Conservation (phyloP, 2,329 filamentous ascomycete genomes). For the Neofusicoccum kwambonambiense region DNA sequence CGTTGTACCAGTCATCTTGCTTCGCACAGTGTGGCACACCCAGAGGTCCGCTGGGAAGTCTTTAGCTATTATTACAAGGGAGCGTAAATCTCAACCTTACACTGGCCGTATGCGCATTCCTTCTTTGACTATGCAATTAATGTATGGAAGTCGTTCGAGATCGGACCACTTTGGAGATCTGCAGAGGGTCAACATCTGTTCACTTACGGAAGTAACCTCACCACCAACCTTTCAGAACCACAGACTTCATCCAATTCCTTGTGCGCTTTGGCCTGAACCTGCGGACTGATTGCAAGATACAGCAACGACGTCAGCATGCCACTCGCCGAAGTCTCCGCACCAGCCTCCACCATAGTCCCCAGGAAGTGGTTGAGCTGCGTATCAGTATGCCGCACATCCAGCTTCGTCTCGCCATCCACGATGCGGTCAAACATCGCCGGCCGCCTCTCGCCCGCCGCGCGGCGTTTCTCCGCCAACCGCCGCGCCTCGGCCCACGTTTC, state of each 20-base stretch:
- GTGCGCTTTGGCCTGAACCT: conserved; percentile 29
- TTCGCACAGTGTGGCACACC: conserved; percentile 26
- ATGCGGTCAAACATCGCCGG: conserved; percentile 20
- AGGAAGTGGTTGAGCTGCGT: conserved; percentile 39
- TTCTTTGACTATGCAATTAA: conserved; percentile 34
- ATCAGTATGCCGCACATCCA: conserved; percentile 17
- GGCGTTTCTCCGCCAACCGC: conserved; percentile 17
- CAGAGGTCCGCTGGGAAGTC: conserved; percentile 14
- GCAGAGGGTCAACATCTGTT: conserved; percentile 18
- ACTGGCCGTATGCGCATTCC: conserved; percentile 35
- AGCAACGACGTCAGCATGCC: conserved; percentile 37
- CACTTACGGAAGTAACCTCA: not conserved
- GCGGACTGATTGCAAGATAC: conserved; percentile 28
- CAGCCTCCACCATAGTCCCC: conserved; percentile 36
- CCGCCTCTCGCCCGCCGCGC: conserved; percentile 19
- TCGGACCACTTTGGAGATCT: conserved; percentile 31
- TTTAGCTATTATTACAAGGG: not conserved
- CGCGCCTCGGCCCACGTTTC: conserved; percentile 20
- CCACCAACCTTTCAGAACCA: conserved; percentile 1
- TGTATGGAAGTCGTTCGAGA: conserved; percentile 31
- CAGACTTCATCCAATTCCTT: conserved; percentile 27
- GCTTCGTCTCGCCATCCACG: conserved; percentile 15
- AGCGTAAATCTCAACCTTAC: conserved; percentile 21
- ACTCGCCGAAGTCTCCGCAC: conserved; percentile 37
- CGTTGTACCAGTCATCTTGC: conserved; percentile 39